A percentile compares a stretch with the other conserved stretches of the same genome.
Conservation (phyloP, 495 filamentous ascomycete species). For the Hypoxylon trugodes region DNA sequence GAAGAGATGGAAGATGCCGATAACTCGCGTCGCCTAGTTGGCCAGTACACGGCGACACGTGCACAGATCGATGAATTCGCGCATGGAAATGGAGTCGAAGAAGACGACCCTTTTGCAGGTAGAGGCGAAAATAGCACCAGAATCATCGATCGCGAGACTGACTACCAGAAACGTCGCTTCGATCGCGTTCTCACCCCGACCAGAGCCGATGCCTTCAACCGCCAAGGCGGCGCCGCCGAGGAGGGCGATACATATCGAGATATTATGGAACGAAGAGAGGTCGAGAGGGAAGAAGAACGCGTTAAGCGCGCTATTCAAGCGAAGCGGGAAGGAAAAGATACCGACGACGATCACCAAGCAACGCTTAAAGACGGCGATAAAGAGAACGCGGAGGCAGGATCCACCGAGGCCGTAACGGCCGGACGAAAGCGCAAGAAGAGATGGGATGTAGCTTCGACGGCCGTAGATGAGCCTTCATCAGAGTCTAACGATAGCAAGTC, state of each 20-base stretch:
- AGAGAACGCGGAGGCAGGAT: slow-evolving; percentile 75
- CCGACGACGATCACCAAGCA: slow-evolving; percentile 62
- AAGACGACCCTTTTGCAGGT: slow-evolving; percentile 88
- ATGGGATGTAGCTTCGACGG: slow-evolving; percentile 79
- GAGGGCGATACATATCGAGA: slow-evolving; percentile 80
- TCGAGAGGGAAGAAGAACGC: slow-evolving; percentile 94
- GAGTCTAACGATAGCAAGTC: slow-evolving; percentile 65
- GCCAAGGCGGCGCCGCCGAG: slow-evolving; percentile 70
- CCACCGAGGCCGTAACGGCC: slow-evolving; percentile 67
- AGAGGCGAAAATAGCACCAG: slow-evolving; percentile 84
- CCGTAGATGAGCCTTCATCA: slow-evolving; percentile 56
- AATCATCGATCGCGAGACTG: slow-evolving; percentile 91
- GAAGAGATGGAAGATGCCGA: slow-evolving; percentile 84
- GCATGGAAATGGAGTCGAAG: slow-evolving; percentile 80
- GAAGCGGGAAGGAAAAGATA: slow-evolving; percentile 69
- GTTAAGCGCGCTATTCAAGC: slow-evolving; percentile 83
- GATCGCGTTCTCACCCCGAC: slow-evolving; percentile 88
- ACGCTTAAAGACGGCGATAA: slow-evolving; percentile 75
- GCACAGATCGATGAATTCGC: slow-evolving; percentile 96
- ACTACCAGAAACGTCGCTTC: slow-evolving; percentile 96
- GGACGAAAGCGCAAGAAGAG: slow-evolving; percentile 89
- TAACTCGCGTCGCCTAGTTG: slow-evolving; percentile 80
- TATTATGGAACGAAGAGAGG: slow-evolving; percentile 87
- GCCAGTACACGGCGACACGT: slow-evolving; percentile 94
- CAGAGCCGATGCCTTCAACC: slow-evolving; percentile 86